Conservation (phyloP, 2,329 filamentous ascomycete species). For the Fusarium sp. region DNA sequence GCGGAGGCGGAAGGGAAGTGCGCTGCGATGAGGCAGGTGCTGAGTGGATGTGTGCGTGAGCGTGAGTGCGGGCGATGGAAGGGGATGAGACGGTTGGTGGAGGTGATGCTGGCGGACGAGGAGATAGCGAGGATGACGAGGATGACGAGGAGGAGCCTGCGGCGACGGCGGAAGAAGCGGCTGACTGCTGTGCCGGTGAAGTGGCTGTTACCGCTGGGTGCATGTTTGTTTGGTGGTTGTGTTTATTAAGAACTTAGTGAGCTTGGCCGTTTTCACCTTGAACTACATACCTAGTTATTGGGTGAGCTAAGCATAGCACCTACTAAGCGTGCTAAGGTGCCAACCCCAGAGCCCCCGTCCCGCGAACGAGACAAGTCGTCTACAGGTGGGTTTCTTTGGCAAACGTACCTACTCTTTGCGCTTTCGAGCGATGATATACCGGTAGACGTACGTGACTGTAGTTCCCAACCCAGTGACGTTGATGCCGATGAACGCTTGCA, state of each 20-base stretch:
- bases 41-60: slow-evolving; percentile 30
- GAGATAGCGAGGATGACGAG: slow-evolving; percentile 35
- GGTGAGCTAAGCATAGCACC: too few species aligned
- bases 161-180: slow-evolving; percentile 16
- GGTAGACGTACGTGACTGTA: too few species aligned
- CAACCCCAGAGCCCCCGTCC: too few species aligned
- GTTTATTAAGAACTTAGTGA: slow-evolving; percentile 6
- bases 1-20: slow-evolving; percentile 31
- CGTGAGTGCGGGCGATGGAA: slow-evolving; percentile 37
- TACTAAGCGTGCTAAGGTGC: too few species aligned
- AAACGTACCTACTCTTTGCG: too few species aligned
- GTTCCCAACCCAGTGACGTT: too few species aligned
- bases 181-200: slow-evolving; percentile 20
- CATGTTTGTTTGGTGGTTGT: slow-evolving; percentile 8
- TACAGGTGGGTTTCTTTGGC: too few species aligned
- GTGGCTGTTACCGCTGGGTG: slow-evolving; percentile 6
- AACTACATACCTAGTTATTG: too few species aligned
- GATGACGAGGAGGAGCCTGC: slow-evolving; percentile 38
- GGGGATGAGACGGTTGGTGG: slow-evolving; percentile 42
- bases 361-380: too few species aligned
- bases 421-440: too few species aligned
- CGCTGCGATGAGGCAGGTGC: slow-evolving; percentile 11
- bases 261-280: too few species aligned
- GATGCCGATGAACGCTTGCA: too few species aligned
- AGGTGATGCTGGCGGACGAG: slow-evolving; percentile 42